These are phyloP conservation scores for Pestalotiopsis sp. DNA, from an alignment of 2,329 filamentous ascomycete genomes.

Conservation along the genomic window DNA sequence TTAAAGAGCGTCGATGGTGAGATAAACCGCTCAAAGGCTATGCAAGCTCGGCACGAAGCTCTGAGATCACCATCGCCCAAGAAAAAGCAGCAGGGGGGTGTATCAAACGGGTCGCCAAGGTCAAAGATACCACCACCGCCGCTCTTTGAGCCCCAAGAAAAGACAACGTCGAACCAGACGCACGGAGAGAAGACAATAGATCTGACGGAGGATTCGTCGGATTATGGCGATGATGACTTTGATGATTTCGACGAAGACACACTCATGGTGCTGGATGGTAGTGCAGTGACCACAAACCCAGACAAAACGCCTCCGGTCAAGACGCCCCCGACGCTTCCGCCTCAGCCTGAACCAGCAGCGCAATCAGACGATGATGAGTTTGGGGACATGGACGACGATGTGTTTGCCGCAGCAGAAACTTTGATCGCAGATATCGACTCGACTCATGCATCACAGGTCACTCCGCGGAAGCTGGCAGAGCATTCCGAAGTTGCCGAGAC, in stretches of 20 bases:
- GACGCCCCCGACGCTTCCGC: slow-evolving; percentile 15
- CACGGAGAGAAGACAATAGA: background rate
- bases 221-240: slow-evolving; percentile 60
- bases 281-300: slow-evolving; percentile 18
- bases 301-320: slow-evolving; percentile 15
- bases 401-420: slow-evolving; percentile 51
- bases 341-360: slow-evolving; percentile 20
- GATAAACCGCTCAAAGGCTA: slow-evolving; percentile 45
- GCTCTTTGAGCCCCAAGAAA: slow-evolving; percentile 11
- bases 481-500: background rate
- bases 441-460: slow-evolving; percentile 19
- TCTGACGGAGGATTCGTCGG: slow-evolving; percentile 35
- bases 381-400: slow-evolving; percentile 67
- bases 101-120: slow-evolving; percentile 19
- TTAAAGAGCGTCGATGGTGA: slow-evolving; percentile 66
- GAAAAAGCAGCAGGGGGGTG: slow-evolving; percentile 32
- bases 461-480: slow-evolving; percentile 14
- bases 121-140: slow-evolving; percentile 19
- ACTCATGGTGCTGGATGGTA: slow-evolving; percentile 56
- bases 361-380: slow-evolving; percentile 49
- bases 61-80: slow-evolving; percentile 47
- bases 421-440: slow-evolving; percentile 39
- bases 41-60: slow-evolving; percentile 30
- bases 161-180: slow-evolving; percentile 3
- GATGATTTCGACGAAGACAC: slow-evolving; percentile 54